Conservation (phyloP, 1,284 basidiomycete genomes). For the Clitocybe nebularis region DNA sequence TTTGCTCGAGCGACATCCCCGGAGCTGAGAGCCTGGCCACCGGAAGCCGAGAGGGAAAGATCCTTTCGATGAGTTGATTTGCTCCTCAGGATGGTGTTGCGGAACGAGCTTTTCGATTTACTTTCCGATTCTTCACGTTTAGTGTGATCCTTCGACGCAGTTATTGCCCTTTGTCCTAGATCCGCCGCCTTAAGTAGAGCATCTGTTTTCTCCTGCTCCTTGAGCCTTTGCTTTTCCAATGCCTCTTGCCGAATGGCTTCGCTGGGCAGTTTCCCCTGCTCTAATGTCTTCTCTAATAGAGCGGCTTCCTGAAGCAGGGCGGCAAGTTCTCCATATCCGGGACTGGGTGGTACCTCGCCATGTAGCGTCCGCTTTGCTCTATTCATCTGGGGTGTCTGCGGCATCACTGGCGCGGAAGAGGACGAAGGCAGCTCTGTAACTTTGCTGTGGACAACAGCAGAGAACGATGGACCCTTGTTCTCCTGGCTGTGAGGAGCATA, state of each 20-base stretch:
- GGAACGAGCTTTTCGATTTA: constrained; percentile 15
- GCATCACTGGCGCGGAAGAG: constrained; percentile 14
- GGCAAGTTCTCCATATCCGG: constrained; percentile 43
- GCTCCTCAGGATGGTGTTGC: constrained; percentile 12
- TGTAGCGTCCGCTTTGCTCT: constrained; percentile 20
- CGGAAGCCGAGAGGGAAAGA: constrained; percentile 1
- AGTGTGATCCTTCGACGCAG: constrained; percentile 12
- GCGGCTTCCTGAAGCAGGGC: constrained; percentile 47
- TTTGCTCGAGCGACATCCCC: constrained; percentile 5
- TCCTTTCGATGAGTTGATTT: constrained; percentile 12
- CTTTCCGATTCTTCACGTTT: constrained; percentile 11
- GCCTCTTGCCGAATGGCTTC: constrained; percentile 17
- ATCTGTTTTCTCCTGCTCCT: constrained; percentile 12
- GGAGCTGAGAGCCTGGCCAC: constrained; percentile 3
- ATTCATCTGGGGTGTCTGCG: constrained; percentile 27
- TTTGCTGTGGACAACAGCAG: constrained; percentile 51
- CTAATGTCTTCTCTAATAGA: constrained; percentile 43
- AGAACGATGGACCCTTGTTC: constrained; percentile 30
- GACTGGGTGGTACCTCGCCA: constrained; percentile 33
- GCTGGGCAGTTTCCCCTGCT: constrained; percentile 37
- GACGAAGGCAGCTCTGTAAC: constrained; percentile 29
- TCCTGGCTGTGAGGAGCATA: constrained; percentile 3
- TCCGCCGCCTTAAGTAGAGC: constrained; percentile 16
- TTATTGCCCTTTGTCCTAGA: constrained; percentile 18
- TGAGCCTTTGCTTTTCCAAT: constrained; percentile 6